Base-by-base conservation (phyloP, 2,329 filamentous ascomycete species). In the Fusarium verticillioides region DNA sequence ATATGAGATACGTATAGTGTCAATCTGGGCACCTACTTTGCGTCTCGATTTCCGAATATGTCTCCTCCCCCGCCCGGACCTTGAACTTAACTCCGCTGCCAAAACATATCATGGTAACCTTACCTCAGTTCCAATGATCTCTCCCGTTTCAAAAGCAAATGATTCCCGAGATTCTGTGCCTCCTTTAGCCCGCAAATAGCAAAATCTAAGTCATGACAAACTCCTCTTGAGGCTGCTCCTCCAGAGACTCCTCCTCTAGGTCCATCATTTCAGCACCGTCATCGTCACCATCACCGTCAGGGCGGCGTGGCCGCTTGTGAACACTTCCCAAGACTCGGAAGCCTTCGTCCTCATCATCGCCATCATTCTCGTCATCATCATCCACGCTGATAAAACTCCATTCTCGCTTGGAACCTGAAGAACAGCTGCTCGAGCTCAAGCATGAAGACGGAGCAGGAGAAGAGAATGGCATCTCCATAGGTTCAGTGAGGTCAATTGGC, bases 1-100 rank as follows among this genome's bases (percentile, higher is more conserved):
- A 16, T 43, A 18, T 43, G 37, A 26, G n/a, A 12, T 42, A 36
- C 23, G 66, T 37, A 16, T 42, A n/a, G 47, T 44, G 5, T 70
- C 34, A 66, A 70, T 56, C 47, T 66, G 37, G 19, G 21, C 46
- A 52, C 30, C n/a, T 52, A 49, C 65, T 9, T 64, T 30, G 32
- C 39, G 23, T 36, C 30, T 37, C 23, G 18, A 36, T 30, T 42
- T 34, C 37, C 28, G 19, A 37, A 42, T 36, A 53, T 52, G 23
- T 54, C 26, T 54, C 30, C 18, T 32, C 39, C 9, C 30, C 54
- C 30, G 8, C 30, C 53, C 15, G 6, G 53, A 40, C 42, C 19
- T n/a, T 11, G 23, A 26, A 59, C 28, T 44, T 44, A 43, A 53
- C 49, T 61, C 61, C 50, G 6, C 18, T 34, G 47, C 47, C 16